These are phyloP conservation scores for Coelastrella sp. DNA, from an alignment of 139 green algal species.

Conservation along the genomic window DNA sequence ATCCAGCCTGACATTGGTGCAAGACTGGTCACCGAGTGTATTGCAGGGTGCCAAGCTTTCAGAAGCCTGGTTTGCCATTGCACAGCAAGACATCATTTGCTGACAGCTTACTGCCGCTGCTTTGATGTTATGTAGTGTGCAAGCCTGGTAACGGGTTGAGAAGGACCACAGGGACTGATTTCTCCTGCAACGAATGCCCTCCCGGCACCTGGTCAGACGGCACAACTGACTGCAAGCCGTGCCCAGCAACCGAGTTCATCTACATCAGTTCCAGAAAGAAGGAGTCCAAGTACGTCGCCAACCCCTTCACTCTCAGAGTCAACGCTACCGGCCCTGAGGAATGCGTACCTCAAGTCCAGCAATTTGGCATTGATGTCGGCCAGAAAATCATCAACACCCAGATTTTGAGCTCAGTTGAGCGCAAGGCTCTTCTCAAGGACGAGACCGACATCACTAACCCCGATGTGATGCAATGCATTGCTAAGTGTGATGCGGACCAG, in stretches of 20 bases:
- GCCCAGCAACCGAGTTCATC: not conserved
- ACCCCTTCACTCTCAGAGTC: not conserved
- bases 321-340: not conserved
- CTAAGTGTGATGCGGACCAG: not conserved
- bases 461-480: not conserved
- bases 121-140: not conserved
- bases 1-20: too few relatives aligned
- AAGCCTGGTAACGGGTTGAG: not conserved
- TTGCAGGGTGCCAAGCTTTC: too few relatives aligned
- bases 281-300: not conserved
- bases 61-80: too few relatives aligned
- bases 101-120: too few relatives aligned
- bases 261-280: not conserved
- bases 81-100: too few relatives aligned
- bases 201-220: not conserved
- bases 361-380: conserved; percentile 11
- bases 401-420: not conserved
- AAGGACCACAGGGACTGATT: not conserved
- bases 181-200: not conserved
- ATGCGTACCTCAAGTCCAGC: not conserved
- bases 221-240: not conserved
- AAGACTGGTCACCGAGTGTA: too few relatives aligned
- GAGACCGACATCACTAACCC: not conserved
- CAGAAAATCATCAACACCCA: not conserved
- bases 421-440: too few relatives aligned